Evolutionary conservation across 768 basidiomycete species (phyloP), one percentile per base, ranked within the genome.

Genomic region (Naematelia aurantialba): DNA sequence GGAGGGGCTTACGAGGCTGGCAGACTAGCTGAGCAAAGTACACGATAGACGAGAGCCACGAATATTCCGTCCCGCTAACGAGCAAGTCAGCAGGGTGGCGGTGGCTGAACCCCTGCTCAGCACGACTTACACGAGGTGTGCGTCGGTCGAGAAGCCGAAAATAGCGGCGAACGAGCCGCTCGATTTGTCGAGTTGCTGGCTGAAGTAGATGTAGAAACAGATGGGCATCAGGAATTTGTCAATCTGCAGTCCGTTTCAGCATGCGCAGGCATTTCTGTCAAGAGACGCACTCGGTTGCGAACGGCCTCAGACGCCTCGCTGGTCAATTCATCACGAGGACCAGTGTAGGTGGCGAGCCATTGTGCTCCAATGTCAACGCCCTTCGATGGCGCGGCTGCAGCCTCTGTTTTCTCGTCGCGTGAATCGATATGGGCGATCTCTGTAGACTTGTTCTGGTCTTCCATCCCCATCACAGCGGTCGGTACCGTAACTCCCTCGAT

Each of bases 161-260:
- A 81, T 79, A 11, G 81, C 80, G 1, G 81, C 78, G 59, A 81
- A 82, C 14, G 80, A 81, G 8, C 8, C 8, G 17, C 34, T 39
- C 8, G 8, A 8, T 17, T 39, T 39, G 17, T 39, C 34, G 34
- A 57, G 56, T 46, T 57, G 56, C 47, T 57, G 56, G 17, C 19
- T 42, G 26, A 55, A 55, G 54, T 55, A 55, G 22, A 55, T 45
- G 42, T 45, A 55, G 26, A 34, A 55, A 14, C 27, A 55, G 39
- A 55, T 55, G 4, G 54, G 54, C 39, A 55, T 44, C 10, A 55
- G 11, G 19, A 34, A 8, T 24, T 21, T 4, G 21, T 55, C 54
- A 25, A 58, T 52, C 39, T 58, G 22, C n/a, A n/a, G n/a, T n/a
- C n/a, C n/a, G n/a, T n/a, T n/a, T n/a, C n/a, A n/a, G n/a, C n/a